These are phyloP conservation scores for Cercospora berteroae DNA, from an alignment of 2,329 filamentous ascomycete genomes.

Conservation along the genomic window DNA sequence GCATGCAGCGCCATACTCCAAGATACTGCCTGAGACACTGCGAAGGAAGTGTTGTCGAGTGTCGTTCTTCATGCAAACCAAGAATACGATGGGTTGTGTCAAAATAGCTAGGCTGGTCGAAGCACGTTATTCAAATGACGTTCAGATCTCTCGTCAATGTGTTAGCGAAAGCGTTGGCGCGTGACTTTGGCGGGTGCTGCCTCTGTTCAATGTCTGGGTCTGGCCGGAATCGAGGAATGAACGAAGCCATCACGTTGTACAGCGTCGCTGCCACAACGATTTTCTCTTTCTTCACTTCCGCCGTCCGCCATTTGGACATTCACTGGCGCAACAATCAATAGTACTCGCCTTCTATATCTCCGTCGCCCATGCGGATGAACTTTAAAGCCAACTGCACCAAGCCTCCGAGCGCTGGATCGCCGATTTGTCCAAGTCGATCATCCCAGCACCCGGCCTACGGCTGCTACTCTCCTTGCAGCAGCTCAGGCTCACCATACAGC, in stretches of 20 bases:
- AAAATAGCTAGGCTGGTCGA: neutral
- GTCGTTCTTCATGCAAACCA: neutral
- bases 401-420: conserved; percentile 3
- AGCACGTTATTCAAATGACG: neutral
- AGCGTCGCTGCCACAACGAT: neutral
- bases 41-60: neutral
- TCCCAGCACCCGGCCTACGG: conserved; percentile 3
- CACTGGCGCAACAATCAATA: neutral
- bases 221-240: neutral
- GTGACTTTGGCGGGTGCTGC: neutral
- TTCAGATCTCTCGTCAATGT: neutral
- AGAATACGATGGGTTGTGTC: neutral
- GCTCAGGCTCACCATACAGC: conserved; percentile 6
- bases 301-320: neutral
- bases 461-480: conserved; percentile 5
- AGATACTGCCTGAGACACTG: neutral
- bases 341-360: conserved; percentile 7
- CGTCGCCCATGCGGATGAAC: neutral
- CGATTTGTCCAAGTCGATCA: neutral
- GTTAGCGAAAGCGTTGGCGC: neutral
- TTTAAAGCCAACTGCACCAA: conserved; percentile 4
- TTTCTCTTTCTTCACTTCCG: neutral
- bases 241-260: neutral
- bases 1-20: neutral
- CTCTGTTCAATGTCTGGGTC: neutral